Percentiles rank a stretch among this genome's conserved stretches.
These are phyloP conservation scores for Erodium chrysanthum DNA, from an alignment of 441 rosid species.

Conservation along the genomic window DNA sequence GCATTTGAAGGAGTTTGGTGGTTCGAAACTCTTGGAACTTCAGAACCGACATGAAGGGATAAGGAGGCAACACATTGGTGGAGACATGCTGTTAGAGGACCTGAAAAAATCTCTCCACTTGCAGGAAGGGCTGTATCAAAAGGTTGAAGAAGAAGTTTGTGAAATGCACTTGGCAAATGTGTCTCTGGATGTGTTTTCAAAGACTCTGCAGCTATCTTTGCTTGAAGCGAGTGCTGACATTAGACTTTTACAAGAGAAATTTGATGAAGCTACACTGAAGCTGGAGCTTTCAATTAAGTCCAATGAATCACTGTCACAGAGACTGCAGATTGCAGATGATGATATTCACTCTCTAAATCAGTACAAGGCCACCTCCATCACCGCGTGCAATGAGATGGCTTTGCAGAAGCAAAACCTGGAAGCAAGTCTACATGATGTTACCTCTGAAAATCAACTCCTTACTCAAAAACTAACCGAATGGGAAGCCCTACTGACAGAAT, in stretches of 20 bases:
- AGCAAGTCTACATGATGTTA: conserved; percentile 37
- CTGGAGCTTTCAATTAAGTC: conserved; percentile 57
- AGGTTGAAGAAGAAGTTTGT: conserved; percentile 77
- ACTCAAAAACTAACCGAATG: conserved; percentile 1
- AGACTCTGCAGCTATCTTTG: conserved; percentile 54
- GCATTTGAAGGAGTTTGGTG: conserved; percentile 33
- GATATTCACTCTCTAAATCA: conserved; percentile 60
- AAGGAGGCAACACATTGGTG: conserved; percentile 50
- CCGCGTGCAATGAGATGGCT: conserved; percentile 51
- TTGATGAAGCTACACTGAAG: conserved; percentile 47
- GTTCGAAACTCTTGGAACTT: conserved; percentile 28
- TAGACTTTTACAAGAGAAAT: conserved; percentile 38
- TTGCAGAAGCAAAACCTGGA: conserved; percentile 51
- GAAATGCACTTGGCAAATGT: conserved; percentile 64
- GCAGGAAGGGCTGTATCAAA: conserved; percentile 72
- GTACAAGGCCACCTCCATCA: conserved; percentile 40
- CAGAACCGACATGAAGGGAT: conserved; percentile 36
- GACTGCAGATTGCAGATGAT: conserved; percentile 55
- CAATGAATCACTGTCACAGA: conserved; percentile 49
- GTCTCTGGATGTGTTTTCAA: conserved; percentile 75
- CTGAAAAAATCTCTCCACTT: conserved; percentile 65
- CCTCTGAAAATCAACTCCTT: conserved; percentile 8
- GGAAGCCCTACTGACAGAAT: conserved; percentile 11
- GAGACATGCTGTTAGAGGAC: conserved; percentile 65
- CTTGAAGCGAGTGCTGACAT: conserved; percentile 46